Percentiles rank a stretch among this genome's conserved stretches.
phyloP scores from a whole-genome alignment of 73 alveolate genomes.

The Blepharisma japonicum region DNA sequence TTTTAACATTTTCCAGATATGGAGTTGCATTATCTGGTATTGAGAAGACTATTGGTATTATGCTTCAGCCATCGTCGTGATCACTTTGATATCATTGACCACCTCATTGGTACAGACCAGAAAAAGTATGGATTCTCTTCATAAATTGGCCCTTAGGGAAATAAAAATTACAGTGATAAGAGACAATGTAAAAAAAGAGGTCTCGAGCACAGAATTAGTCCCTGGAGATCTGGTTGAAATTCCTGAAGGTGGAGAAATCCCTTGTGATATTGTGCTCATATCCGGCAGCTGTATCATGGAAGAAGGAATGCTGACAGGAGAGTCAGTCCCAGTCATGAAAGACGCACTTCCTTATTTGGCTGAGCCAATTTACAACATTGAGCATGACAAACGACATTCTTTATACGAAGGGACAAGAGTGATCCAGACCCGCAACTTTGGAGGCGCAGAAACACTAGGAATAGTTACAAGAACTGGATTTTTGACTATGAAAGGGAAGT shows the following conservation, averaged over 20 bases:
- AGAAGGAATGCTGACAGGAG: slow-evolving; percentile 96
- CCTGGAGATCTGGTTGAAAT: slow-evolving; percentile 92
- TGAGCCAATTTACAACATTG: not conserved
- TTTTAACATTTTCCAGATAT: slow-evolving; percentile 70
- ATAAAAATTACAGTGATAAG: slow-evolving; percentile 76
- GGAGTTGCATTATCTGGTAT: slow-evolving; percentile 71
- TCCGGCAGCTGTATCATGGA: slow-evolving; percentile 60
- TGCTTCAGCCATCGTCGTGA: not conserved
- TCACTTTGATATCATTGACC: not conserved
- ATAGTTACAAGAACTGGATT: slow-evolving; percentile 76
- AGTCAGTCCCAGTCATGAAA: slow-evolving; percentile 86
- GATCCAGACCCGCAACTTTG: slow-evolving; percentile 62
- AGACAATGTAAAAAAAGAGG: slow-evolving; percentile 17
- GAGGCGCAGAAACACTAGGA: slow-evolving; percentile 62
- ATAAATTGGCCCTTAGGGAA: slow-evolving; percentile 76
- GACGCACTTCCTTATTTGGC: slow-evolving; percentile 63
- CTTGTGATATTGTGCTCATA: slow-evolving; percentile 83
- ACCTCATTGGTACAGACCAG: not conserved
- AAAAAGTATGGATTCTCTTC: slow-evolving; percentile 14
- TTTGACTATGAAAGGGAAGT: slow-evolving; percentile 85
- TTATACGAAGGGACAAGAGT: slow-evolving; percentile 80
- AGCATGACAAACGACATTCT: not conserved
- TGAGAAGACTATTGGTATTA: slow-evolving; percentile 63
- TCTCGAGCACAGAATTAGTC: slow-evolving; percentile 58
- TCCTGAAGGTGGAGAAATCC: slow-evolving; percentile 70